A percentile compares a stretch with the other conserved stretches of the same genome.
These are phyloP conservation scores for Pseudopithomyces chartarum DNA, from an alignment of 2,329 filamentous ascomycete species.

Conservation along the genomic window DNA sequence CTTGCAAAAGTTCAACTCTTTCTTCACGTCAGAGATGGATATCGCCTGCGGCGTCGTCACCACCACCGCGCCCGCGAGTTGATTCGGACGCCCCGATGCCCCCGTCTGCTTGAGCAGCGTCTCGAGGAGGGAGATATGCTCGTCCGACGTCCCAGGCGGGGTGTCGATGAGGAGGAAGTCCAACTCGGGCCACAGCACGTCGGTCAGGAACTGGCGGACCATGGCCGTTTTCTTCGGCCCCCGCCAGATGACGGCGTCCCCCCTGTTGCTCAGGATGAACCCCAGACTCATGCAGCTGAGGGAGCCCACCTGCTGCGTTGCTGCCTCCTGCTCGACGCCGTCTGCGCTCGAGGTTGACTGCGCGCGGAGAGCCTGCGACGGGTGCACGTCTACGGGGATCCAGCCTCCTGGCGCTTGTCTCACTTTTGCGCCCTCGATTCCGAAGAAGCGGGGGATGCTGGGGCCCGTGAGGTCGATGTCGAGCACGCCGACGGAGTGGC, in stretches of 20 bases:
- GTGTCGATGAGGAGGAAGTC: slow-evolving; percentile 96
- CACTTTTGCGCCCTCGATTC: slow-evolving; percentile 86
- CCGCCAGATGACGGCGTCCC: slow-evolving; percentile 94
- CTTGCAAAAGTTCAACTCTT: slow-evolving; percentile 89
- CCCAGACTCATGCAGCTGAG: slow-evolving; percentile 90
- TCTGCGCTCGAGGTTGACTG: slow-evolving; percentile 8
- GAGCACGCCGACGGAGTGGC: slow-evolving; percentile 89
- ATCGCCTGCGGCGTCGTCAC: slow-evolving; percentile 97
- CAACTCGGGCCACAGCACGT: slow-evolving; percentile 84
- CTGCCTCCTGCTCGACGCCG: slow-evolving; percentile 5
- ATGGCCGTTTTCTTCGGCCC: slow-evolving; percentile 99
- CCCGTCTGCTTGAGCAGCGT: slow-evolving; percentile 62
- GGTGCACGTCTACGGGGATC: slow-evolving; percentile 85
- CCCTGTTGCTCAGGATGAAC: slow-evolving; percentile 81
- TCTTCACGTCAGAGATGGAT: slow-evolving; percentile 89
- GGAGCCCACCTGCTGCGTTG: slow-evolving; percentile 57
- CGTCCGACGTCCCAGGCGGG: slow-evolving; percentile 92
- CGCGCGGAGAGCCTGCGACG: slow-evolving; percentile 47
- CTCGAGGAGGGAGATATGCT: slow-evolving; percentile 94
- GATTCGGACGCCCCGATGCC: slow-evolving; percentile 52
- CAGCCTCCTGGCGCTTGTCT: slow-evolving; percentile 90
- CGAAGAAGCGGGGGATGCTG: slow-evolving; percentile 93
- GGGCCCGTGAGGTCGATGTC: slow-evolving; percentile 96
- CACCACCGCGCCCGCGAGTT: slow-evolving; percentile 85
- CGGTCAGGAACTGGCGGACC: slow-evolving; percentile 93